Percentiles rank a stretch among this genome's conserved stretches.
These are phyloP conservation scores for Heterobasidion irregulare DNA, from an alignment of 1,284 basidiomycete species.

Conservation along the genomic window DNA sequence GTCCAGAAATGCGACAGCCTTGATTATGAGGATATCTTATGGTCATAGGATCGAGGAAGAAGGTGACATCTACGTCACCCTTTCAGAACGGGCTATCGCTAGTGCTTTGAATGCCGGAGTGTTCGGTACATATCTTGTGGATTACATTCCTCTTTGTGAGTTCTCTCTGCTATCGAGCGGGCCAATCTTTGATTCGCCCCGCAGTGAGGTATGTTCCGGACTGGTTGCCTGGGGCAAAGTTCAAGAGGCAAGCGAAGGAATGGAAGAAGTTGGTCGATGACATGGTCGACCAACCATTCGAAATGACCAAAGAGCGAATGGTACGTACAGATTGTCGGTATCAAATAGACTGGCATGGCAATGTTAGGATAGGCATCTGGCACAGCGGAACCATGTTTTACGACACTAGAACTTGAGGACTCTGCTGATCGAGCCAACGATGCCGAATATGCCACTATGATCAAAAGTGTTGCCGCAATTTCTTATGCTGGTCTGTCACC, in stretches of 20 bases:
- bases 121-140: background rate
- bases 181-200: background rate
- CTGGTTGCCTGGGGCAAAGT: conserved; percentile 18
- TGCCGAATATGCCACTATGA: background rate
- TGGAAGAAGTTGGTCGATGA: background rate
- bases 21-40: conserved; percentile 52
- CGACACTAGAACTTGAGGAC: conserved; percentile 2
- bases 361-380: background rate
- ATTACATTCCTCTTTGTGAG: background rate
- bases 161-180: background rate
- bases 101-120: conserved; percentile 18
- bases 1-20: background rate
- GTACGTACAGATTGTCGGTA: background rate
- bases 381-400: background rate
- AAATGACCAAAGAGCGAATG: background rate
- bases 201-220: conserved; percentile 15
- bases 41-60: conserved; percentile 51
- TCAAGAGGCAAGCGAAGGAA: conserved; percentile 17
- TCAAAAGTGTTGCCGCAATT: background rate
- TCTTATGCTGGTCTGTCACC: conserved; percentile 8
- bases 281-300: background rate
- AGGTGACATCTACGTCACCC: conserved; percentile 48
- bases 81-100: conserved; percentile 46
- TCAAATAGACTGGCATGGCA: background rate
- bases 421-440: background rate